These are phyloP conservation scores for Musa troglodytarum DNA, from an alignment of 176 grass and related monocot species.

Conservation along the genomic window DNA sequence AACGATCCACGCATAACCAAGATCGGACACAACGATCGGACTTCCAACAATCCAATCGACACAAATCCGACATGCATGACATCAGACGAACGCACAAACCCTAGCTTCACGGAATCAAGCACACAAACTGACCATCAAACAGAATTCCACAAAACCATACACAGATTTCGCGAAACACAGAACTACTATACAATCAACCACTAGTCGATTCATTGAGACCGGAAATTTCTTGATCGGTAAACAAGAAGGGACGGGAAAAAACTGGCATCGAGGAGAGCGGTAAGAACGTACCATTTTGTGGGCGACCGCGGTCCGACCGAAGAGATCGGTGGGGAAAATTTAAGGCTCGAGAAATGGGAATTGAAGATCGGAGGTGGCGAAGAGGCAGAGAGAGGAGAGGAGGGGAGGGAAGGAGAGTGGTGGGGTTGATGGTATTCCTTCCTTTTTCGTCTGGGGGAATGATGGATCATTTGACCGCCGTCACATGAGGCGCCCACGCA, in stretches of 20 bases:
- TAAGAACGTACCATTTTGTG: background rate
- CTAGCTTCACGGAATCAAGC: background rate
- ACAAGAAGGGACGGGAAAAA: background rate
- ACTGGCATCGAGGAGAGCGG: background rate
- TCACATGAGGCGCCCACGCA: background rate
- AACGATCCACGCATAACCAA: background rate
- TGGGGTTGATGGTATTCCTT: background rate
- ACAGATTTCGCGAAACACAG: background rate
- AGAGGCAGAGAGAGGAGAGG: background rate
- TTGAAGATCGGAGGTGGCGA: background rate
- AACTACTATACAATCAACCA: too few relatives aligned
- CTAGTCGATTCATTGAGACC: too few relatives aligned
- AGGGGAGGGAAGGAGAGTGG: background rate
- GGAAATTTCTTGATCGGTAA: too few relatives aligned
- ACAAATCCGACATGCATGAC: background rate
- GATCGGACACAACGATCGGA: background rate
- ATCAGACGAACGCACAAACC: background rate
- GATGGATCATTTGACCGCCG: background rate
- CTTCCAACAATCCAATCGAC: background rate
- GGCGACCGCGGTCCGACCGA: background rate
- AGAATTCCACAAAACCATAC: background rate
- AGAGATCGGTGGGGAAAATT: background rate
- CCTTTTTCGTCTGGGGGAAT: background rate
- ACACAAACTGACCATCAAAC: background rate
- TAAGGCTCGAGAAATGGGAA: background rate